phyloP scores from a whole-genome alignment of 352 stramenopile species.

The Phytopythium oedochilum region DNA sequence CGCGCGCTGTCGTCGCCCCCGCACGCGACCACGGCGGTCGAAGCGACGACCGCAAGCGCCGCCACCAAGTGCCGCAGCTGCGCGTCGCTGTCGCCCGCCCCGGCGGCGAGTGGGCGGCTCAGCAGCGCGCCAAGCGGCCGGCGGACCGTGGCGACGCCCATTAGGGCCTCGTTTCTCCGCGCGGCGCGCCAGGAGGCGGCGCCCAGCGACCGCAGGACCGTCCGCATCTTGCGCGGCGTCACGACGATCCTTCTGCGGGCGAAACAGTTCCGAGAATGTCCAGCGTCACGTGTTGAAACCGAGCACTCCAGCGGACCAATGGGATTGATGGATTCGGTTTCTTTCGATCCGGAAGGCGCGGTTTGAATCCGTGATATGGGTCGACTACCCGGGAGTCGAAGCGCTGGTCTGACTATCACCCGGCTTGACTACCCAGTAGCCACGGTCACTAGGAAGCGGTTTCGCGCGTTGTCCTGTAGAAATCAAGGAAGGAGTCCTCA shows the following conservation, averaged over 20 bases:
- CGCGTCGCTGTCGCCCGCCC: background rate
- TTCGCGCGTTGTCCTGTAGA: no score
- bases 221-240: slow-evolving; percentile 1
- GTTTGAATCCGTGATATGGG: no score
- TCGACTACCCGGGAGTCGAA: no score
- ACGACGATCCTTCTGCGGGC: no score
- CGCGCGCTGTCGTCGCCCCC: background rate
- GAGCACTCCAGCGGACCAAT: no score
- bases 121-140: background rate
- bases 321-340: no score
- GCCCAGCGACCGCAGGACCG: slow-evolving; percentile 4
- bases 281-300: no score
- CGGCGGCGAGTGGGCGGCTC: background rate
- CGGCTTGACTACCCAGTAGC: background rate
- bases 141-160: background rate
- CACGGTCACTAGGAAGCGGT: no score
- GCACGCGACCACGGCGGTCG: background rate
- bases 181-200: background rate
- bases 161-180: background rate
- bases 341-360: no score
- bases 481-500: no score
- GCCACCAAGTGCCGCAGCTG: background rate
- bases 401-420: background rate
- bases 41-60: background rate
- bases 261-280: no score